Evolutionary conservation across 2,329 filamentous ascomycete species (phyloP).

Genomic region (Ophiostoma ips): DNA sequence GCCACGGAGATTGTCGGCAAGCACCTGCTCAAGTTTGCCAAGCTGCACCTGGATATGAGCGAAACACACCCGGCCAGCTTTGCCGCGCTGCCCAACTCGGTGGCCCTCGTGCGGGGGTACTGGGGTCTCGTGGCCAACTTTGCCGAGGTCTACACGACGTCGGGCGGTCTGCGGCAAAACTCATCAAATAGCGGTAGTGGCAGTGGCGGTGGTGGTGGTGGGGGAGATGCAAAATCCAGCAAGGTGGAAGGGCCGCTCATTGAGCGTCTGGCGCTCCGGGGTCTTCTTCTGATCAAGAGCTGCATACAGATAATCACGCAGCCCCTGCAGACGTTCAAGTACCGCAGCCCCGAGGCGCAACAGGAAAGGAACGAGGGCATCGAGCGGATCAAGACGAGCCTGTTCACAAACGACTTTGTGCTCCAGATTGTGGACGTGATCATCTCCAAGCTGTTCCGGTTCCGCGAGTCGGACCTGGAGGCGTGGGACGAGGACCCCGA

Average conservation of each 20-base stretch:
- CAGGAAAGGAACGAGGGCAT: slow-evolving; percentile 61
- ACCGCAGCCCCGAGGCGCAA: slow-evolving; percentile 59
- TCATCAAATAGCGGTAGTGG: too few species aligned
- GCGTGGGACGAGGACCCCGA: slow-evolving; percentile 92
- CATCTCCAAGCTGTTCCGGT: slow-evolving; percentile 78
- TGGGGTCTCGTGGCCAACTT: slow-evolving; percentile 71
- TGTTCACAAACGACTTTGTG: slow-evolving; percentile 66
- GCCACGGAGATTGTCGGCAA: slow-evolving; percentile 51
- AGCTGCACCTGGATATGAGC: slow-evolving; percentile 81
- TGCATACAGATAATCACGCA: slow-evolving; percentile 78
- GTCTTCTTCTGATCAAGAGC: slow-evolving; percentile 65
- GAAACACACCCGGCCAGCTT: slow-evolving; percentile 70
- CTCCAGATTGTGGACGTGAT: slow-evolving; percentile 70
- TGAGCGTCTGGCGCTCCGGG: slow-evolving; percentile 72
- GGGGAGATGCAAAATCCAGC: slow-evolving; percentile 24
- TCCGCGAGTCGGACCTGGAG: slow-evolving; percentile 70
- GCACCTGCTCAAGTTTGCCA: slow-evolving; percentile 79
- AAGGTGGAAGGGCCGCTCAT: slow-evolving; percentile 48
- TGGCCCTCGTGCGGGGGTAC: slow-evolving; percentile 66
- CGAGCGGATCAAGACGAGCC: slow-evolving; percentile 52
- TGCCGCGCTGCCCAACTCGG: slow-evolving; percentile 63
- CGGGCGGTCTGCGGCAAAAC: slow-evolving; percentile 38
- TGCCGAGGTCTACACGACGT: slow-evolving; percentile 56
- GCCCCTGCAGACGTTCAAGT: slow-evolving; percentile 70
- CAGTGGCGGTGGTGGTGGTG: slow-evolving; percentile 18